Evolutionary conservation across 805 yeast genomes (phyloP), one percentile per base, ranked within the genome.

Genomic region (Candida hispaniensis): DNA sequence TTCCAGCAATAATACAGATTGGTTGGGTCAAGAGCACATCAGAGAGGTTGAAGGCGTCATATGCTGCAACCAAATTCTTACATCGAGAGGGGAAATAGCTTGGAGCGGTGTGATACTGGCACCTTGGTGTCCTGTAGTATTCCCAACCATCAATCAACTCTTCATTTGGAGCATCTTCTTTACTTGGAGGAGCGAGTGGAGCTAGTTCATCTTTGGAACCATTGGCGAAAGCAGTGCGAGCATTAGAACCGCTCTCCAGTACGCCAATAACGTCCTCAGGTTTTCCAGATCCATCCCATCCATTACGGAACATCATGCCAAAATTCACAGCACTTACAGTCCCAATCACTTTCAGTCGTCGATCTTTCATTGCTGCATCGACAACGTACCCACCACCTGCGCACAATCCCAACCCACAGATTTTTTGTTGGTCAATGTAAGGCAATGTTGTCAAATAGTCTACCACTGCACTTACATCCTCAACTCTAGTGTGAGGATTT

Each of bases 351-450:
- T 30, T 34, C 28, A 43, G 24, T 2, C 46, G 43, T 6, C 15
- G 23, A 8, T 43, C 46, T 12, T 14, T 14, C 15, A 27, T 34
- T 6, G 44, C 34, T 1, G 45, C 45, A 14, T 25, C 24, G n/a
- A 29, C 13, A 15, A 30, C 14, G 29, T 44, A 44, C 14, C 44
- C 44, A 5, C 47, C 47, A 8, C 34, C 29, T 1, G 34, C 41
- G 15, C 47, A 44, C 16, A 44, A 30, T 0, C 47, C 47, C 5
- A 44, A 33, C 0, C 25, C 34, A n/a, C 41, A 39, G 11, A 40
- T 30, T 3, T 41, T 18, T n/a, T n/a, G n/a, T n/a, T n/a, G n/a
- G 10, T 34, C 39, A 3, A 40, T 35, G 25, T 23, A 39, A 1
- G 18, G 16, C 5, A 27, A 38, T 1, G 39, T 39, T 11, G 14